Conservation (phyloP, 805 yeast species). For the Tetrapisispora fleetii region DNA sequence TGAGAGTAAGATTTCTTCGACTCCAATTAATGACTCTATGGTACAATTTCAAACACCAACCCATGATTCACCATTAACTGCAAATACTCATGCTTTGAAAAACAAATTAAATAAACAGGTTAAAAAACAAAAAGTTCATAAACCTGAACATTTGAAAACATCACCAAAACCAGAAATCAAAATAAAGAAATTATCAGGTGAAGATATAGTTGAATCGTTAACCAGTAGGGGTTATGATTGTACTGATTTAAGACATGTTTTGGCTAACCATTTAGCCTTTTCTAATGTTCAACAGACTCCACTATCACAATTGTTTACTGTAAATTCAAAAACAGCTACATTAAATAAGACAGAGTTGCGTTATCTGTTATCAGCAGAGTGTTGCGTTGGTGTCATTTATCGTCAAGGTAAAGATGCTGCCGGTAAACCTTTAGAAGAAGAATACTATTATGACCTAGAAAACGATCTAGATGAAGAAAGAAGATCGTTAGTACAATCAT, state of each 20-base stretch:
- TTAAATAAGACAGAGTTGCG: conserved; percentile 38
- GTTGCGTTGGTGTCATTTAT: conserved; percentile 76
- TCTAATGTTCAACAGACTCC: conserved; percentile 85
- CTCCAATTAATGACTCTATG: background rate
- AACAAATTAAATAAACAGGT: conserved; percentile 1
- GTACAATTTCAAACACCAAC: background rate
- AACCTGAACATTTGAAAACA: background rate
- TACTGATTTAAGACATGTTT: conserved; percentile 49
- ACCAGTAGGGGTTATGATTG: conserved; percentile 31
- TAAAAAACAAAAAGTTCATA: background rate
- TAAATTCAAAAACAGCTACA: conserved; percentile 44
- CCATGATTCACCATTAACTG: background rate
- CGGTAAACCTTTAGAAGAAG: conserved; percentile 88
- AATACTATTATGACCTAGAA: conserved; percentile 83
- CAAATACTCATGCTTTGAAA: background rate
- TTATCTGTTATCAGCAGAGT: conserved; percentile 33
- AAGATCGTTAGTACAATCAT: conserved; percentile 54
- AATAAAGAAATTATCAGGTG: background rate
- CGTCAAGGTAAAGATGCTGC: conserved; percentile 94
- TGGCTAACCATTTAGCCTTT: conserved; percentile 81
- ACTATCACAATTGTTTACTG: conserved; percentile 54
- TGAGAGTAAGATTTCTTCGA: background rate
- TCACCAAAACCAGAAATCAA: background rate
- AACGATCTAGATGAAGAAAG: conserved; percentile 67
- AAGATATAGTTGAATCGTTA: conserved; percentile 5